Evolutionary conservation across 2,329 filamentous ascomycete species (phyloP), one percentile per base, ranked within the genome.

Genomic region (Bipolaris gigantea): DNA sequence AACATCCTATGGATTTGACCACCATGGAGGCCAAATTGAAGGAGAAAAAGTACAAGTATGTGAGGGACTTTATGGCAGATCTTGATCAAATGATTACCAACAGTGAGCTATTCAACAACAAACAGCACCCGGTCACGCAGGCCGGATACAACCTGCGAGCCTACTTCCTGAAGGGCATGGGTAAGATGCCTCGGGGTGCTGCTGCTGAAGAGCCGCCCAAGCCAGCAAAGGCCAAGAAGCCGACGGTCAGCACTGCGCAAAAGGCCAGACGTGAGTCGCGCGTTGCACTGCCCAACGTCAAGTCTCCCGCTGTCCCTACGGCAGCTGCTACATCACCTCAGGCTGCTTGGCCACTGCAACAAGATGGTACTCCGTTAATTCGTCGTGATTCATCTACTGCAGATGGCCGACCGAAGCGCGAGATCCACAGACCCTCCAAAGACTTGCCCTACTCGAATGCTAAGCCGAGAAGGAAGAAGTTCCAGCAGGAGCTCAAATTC

Each of bases 391-490:
- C 90, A 1, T 88, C 86, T 5, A 88, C 87, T 53, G 82, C 83
- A 4, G 90, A 92, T 62, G 89, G 87, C 52, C 85, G 94, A 47
- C 92, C 93, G 10, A 97, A 97, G 80, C 88, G 94, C 49, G 91
- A 93, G 13, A 96, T 97, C 50, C 91, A 96, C 66, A 89, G 92
- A 8, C 92, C 94, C 0, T 86, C 88, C 57, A 92, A 93, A 62
- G 94, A 97, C 70, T 82, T 97, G n/a, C 89, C 92, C 7, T 97
- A 97, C 71, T 84, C 87, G 16, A 83, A 83, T 16, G 87, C 88
- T 59, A 90, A 92, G 70, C 90, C 91, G 10, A 95, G 95, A 79
- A 92, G 87, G 77, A 89, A 96, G 85, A 94, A 93, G 78, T 86
- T 89, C 59, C 88, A 92, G 62, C 86, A 90, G 36, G 93, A 97